Base-by-base conservation (phyloP, 2,329 filamentous ascomycete species). In the Tolypocladium endophyticum region DNA sequence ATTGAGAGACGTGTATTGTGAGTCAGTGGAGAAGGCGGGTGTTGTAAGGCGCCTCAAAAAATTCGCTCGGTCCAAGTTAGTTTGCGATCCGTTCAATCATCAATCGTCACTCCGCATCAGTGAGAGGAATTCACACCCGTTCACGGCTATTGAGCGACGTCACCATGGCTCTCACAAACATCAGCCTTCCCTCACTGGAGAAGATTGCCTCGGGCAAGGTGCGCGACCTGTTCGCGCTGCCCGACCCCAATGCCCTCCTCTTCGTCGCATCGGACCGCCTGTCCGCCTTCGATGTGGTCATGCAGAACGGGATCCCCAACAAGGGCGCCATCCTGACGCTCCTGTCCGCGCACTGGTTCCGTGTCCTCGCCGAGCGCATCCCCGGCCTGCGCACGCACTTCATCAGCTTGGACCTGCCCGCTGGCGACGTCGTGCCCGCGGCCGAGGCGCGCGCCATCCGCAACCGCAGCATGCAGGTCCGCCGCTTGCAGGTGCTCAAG, bases 211-310 rank as follows among this genome's bases (percentile, higher is more conserved):
- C 72, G 41, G 78, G 80, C 66, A 95, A 95, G 77, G 91, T 95
- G 33, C 85, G 90, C 68, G 89, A 95, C 69, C 81, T 95, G 43
- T 96, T 90, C 73, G 80, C 83, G 62, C 77, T 95, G 58, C 84
- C 90, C 70, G 77, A 84, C 60, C 61, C 66, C 52, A 56, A 63
- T 47, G 88, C 84, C 2, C 83, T 96, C 5, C 86, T 96, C 60
- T 93, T 96, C 71, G 86, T 92, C 59, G 88, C 90, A 30, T 89
- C 90, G 18, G 92, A 97, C 77, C 88, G 94, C 65, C 94, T 97
- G 72, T 96, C 91, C 30, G 94, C 94, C 59, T 97, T 93, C 79
- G 93, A 97, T 81, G 91, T 95, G 67, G 85, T 96, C 67, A 86
- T 96, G 81, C 77, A 83, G 68, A 97, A 94, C 67, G 78, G 78